These are phyloP conservation scores for Debaryomyces sp. DNA, from an alignment of 1,139 yeast species.

Conservation along the genomic window DNA sequence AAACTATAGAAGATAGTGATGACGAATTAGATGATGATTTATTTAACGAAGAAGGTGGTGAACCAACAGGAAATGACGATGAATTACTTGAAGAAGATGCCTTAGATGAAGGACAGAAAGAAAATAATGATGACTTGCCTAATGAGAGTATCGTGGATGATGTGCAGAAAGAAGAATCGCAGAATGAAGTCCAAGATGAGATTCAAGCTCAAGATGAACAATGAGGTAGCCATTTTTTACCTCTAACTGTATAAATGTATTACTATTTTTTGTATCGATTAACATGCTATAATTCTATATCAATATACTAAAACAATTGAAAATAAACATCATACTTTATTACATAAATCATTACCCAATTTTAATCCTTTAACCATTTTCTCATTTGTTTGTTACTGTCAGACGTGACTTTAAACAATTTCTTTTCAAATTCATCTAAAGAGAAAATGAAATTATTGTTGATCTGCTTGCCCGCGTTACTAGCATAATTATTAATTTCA, in stretches of 20 bases:
- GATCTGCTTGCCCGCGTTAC: slow-evolving; percentile 48
- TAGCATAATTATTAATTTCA: slow-evolving; percentile 73
- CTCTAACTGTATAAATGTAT: slow-evolving; percentile 4
- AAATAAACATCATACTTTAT: slow-evolving; percentile 12
- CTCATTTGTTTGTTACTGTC: slow-evolving; percentile 65
- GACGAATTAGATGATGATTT: slow-evolving; percentile 42
- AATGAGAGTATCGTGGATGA: background rate
- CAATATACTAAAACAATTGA: background rate
- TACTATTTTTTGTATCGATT: slow-evolving; percentile 5
- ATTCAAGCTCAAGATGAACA: slow-evolving; percentile 3
- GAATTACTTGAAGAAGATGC: background rate
- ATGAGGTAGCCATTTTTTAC: background rate
- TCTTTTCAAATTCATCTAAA: slow-evolving; percentile 76
- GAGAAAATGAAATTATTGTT: slow-evolving; percentile 58
- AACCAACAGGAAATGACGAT: slow-evolving; percentile 7
- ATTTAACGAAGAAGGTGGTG: slow-evolving; percentile 12
- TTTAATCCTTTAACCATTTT: slow-evolving; percentile 51
- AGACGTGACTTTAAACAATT: slow-evolving; percentile 58
- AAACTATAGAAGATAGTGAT: slow-evolving; percentile 57
- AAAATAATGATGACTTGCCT: background rate
- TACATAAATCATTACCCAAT: slow-evolving; percentile 6
- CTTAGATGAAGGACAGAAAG: slow-evolving; percentile 2
- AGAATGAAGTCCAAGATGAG: background rate
- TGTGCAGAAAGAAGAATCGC: background rate
- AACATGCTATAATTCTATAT: slow-evolving; percentile 3